Base-by-base conservation (phyloP, 2,329 filamentous ascomycete species). In the Escovopsis sp. region DNA sequence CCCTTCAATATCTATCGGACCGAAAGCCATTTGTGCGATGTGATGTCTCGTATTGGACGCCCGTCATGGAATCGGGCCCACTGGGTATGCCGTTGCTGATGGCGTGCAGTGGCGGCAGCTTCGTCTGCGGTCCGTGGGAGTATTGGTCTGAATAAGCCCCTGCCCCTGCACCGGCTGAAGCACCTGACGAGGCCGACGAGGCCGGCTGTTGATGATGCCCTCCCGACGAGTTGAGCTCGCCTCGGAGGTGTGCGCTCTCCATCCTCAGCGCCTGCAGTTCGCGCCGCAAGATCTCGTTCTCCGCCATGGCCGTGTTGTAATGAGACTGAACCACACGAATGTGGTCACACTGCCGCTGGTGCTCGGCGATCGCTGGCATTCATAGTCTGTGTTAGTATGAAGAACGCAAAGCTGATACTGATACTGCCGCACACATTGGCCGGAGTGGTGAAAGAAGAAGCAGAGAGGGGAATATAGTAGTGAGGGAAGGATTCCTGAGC, bases 291-390 rank as follows among this genome's bases (percentile, higher is more conserved):
- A 59, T 51, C 5, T 66, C 69, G 35, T 58, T 58, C 39, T 72
- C 69, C 23, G 56, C 50, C 4, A 54, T 44, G 7, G 56, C 48
- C 4, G 49, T 56, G 31, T 59, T 59, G 36, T 56, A 65, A 39
- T 68, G 63, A n/a, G 51, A 48, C 26, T 65, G 61, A 31, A 70
- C 49, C 5, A 56, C 44, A 15, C 66, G 63, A 31, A 69, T 62
- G 21, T 56, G 56, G 10, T 71, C 70, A 19, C 49, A 50, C 38
- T 72, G 68, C 31, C 68, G 62, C 45, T 72, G 66, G 43, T 77
- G 70, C 45, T 78, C 72, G 16, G 66, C 60, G 39, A 78, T 78
- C 14, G 73, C 73, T 76, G 41, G n/a, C n/a, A n/a, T n/a, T n/a
- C n/a, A n/a, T n/a, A n/a, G n/a, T n/a, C n/a, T n/a, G n/a, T n/a